These are phyloP conservation scores for Hanseniaspora sp. DNA, from an alignment of 1,139 yeast species.

Conservation along the genomic window DNA sequence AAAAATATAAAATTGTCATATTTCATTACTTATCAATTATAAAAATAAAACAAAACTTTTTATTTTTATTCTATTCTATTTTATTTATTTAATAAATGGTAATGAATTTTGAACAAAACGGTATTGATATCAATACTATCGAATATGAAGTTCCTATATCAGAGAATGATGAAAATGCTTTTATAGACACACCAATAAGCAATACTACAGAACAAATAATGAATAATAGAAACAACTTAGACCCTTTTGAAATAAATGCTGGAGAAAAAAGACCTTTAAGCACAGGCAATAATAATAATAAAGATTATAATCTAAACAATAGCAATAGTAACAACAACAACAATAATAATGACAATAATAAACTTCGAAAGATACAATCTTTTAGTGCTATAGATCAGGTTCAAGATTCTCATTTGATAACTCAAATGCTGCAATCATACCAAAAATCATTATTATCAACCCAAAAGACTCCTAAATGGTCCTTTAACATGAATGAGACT, in stretches of 20 bases:
- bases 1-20: neutral
- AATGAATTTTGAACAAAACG: constrained; percentile 15
- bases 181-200: neutral
- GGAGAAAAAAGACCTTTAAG: neutral
- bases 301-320: neutral
- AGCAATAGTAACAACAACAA: neutral
- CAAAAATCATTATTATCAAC: neutral
- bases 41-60: neutral
- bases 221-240: neutral
- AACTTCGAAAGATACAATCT: constrained; percentile 1
- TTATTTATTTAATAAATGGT: constrained; percentile 1
- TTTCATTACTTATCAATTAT: neutral
- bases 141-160: neutral
- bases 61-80: neutral
- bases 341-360: neutral
- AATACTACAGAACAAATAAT: neutral
- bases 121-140: constrained; percentile 5
- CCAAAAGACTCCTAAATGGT: neutral
- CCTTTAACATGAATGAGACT: neutral
- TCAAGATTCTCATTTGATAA: neutral
- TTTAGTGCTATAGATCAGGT: neutral
- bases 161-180: neutral
- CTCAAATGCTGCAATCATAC: neutral
- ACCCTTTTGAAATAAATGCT: neutral
- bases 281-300: neutral